Evolutionary conservation across 306 rosid genomes (phyloP), one percentile per base, ranked within the genome.

Genomic region (Cicer yamashitae): DNA sequence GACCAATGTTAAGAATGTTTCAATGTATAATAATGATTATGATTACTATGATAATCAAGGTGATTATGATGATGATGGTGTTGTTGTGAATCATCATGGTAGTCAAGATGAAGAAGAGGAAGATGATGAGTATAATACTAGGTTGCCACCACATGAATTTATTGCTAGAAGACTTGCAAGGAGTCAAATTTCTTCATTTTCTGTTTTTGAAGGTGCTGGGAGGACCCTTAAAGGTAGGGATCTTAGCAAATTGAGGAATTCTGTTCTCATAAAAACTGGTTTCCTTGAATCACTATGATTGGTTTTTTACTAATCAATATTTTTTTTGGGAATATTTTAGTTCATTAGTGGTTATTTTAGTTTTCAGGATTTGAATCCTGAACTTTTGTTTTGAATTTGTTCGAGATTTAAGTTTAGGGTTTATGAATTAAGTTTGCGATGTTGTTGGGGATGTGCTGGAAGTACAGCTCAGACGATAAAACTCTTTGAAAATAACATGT

Each of bases 191-290:
- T 91, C 98, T 6, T 91, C 97, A 7, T 94, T 91, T 79, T 93
- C 98, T 40, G 98, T 94, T 15, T 83, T 87, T 81, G 98, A 94
- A 90, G 98, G 98, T 30, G 87, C 81, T 81, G 98, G 98, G 17
- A 94, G 98, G 74, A 94, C 98, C 43, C 90, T 94, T 4, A 94
- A 94, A 60, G 98, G 98, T 14, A 90, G 97, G 81, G 97, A 94
- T 69, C 90, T 94, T 2, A 91, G 96, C 87, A 90, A 88, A 85
- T 84, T 94, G 68, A 90, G 98, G 74, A 91, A 94, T 81, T 92
- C 94, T 82, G 79, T 91, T 15, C 84, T 94, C 58, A 79, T 81
- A 13, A 87, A 78, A 78, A 94, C 98, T 68, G 98, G 98, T n/a
- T 94, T 94, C 37, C 91, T 94, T 77, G 97, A 91, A 81, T 91